phyloP scores from a whole-genome alignment of 2,329 filamentous ascomycete species.

The Shiraia sp. region DNA sequence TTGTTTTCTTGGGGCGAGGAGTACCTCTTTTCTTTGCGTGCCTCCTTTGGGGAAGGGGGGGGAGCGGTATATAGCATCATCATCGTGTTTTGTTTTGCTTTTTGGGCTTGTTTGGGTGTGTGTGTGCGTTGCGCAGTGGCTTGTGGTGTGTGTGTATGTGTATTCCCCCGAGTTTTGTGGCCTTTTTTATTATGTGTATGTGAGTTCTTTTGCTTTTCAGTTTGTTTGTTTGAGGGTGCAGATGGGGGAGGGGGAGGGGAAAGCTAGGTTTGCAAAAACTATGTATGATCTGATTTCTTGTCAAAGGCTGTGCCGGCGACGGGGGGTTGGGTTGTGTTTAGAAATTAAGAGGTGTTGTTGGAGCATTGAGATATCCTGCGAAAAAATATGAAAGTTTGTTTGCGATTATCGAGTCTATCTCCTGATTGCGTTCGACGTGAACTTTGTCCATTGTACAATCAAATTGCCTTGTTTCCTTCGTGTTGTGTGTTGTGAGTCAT shows the following conservation, averaged over 20 bases:
- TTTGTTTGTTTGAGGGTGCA: not conserved
- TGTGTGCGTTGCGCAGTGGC: too few relatives aligned
- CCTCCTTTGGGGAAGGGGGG: not conserved
- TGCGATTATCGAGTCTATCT: not conserved
- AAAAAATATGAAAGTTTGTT: conserved; percentile 2
- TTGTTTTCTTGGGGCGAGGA: too few relatives aligned
- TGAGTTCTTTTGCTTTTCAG: not conserved
- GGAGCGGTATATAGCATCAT: not conserved
- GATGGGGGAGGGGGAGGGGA: not conserved
- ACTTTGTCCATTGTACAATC: too few relatives aligned
- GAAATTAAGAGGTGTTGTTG: conserved; percentile 1
- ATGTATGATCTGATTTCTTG: conserved; percentile 1
- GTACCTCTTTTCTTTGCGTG: not conserved
- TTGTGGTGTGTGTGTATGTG: too few relatives aligned
- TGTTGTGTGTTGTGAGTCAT: too few relatives aligned
- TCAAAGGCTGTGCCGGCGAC: conserved; percentile 21
- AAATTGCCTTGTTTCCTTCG: too few relatives aligned
- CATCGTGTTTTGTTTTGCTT: not conserved
- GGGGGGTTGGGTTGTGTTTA: not conserved
- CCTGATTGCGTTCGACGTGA: too few relatives aligned
- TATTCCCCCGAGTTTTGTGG: too few relatives aligned
- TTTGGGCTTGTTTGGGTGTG: not conserved
- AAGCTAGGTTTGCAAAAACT: not conserved
- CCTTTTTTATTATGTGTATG: too few relatives aligned
- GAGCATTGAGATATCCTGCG: conserved; percentile 2